Conservation (phyloP, 2,329 filamentous ascomycete genomes). For the Erysiphe pulchra region DNA sequence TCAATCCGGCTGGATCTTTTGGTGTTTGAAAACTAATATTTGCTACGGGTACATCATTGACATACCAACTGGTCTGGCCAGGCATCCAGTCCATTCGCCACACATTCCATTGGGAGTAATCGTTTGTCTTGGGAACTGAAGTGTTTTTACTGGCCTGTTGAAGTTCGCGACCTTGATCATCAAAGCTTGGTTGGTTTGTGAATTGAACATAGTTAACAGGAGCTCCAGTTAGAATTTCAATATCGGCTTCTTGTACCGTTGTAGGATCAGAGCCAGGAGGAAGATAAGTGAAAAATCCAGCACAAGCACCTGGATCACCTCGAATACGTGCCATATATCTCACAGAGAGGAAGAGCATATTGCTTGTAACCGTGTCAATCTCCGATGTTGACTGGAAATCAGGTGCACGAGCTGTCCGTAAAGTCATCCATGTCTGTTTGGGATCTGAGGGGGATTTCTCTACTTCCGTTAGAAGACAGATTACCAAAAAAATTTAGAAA, state of each 20-base stretch:
- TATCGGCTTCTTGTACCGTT: constrained; percentile 11
- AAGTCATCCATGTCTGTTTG: constrained; percentile 6
- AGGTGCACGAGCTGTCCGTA: constrained; percentile 9
- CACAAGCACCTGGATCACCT: constrained; percentile 11
- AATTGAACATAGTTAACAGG: constrained; percentile 10
- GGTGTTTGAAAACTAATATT: constrained; percentile 10
- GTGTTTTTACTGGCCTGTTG: constrained; percentile 8
- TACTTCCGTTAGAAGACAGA: neutral
- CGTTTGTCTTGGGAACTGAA: constrained; percentile 3
- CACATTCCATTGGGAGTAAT: constrained; percentile 11
- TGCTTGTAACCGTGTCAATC: constrained; percentile 8
- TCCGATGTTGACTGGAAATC: constrained; percentile 11
- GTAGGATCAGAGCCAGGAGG: constrained; percentile 1
- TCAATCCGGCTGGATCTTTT: constrained; percentile 7
- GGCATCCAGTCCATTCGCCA: constrained; percentile 14
- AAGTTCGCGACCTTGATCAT: constrained; percentile 5
- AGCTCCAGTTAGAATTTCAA: constrained; percentile 11
- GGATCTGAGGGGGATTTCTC: neutral
- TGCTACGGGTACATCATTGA: constrained; percentile 9
- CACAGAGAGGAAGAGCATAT: constrained; percentile 10
- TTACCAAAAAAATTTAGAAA: neutral
- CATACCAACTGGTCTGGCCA: constrained; percentile 9
- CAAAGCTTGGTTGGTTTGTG: constrained; percentile 11
- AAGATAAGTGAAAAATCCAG: constrained; percentile 13
- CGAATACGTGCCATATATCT: constrained; percentile 10